Conservation (phyloP, 2,329 filamentous ascomycete genomes). For the Plenodomus biglobosus region DNA sequence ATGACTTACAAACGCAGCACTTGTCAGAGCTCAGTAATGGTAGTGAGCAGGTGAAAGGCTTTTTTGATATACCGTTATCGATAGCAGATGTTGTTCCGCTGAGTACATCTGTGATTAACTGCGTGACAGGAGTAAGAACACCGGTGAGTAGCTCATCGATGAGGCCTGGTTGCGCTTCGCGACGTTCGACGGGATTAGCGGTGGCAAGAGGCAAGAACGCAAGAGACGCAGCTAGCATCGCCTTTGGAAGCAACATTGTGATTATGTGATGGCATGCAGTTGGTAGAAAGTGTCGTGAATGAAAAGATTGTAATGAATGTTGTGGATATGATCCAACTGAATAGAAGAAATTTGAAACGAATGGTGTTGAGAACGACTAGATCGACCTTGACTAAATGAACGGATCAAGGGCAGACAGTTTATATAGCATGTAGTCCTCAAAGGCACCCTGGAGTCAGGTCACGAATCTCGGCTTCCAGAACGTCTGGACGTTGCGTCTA, state of each 20-base stretch:
- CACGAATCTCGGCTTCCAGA: too few relatives aligned
- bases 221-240: background rate
- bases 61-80: slow-evolving; percentile 21
- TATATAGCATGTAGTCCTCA: too few relatives aligned
- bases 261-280: background rate
- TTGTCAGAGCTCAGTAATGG: slow-evolving; percentile 16
- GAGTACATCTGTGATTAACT: slow-evolving; percentile 35
- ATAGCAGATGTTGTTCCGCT: slow-evolving; percentile 29
- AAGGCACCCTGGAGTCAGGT: too few relatives aligned
- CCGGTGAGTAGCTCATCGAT: slow-evolving; percentile 31
- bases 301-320: too few relatives aligned
- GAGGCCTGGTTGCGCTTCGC: slow-evolving; percentile 20
- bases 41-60: slow-evolving; percentile 24
- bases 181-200: slow-evolving; percentile 26
- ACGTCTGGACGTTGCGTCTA: too few relatives aligned
- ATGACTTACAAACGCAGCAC: slow-evolving; percentile 38
- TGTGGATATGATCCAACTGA: too few relatives aligned
- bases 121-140: slow-evolving; percentile 13
- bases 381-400: too few relatives aligned
- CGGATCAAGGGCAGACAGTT: too few relatives aligned
- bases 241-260: background rate
- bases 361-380: too few relatives aligned
- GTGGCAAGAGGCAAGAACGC: slow-evolving; percentile 3
- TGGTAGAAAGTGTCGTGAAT: too few relatives aligned
- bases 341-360: too few relatives aligned